Conservation (phyloP, 306 rosid species). For the Sesbania bispinosa region DNA sequence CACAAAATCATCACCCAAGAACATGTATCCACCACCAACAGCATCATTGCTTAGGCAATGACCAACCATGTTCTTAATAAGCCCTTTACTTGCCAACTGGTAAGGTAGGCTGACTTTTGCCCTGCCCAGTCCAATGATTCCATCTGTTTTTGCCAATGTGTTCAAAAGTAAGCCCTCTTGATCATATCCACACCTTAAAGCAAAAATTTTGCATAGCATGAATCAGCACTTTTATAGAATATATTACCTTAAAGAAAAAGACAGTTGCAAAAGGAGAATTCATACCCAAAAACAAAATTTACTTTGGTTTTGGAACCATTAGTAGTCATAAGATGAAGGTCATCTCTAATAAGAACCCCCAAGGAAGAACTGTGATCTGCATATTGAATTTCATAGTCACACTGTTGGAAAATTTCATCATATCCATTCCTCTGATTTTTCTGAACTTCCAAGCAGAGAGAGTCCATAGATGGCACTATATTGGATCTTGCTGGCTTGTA, state of each 20-base stretch:
- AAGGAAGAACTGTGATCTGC: constrained; percentile 80
- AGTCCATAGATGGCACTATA: constrained; percentile 43
- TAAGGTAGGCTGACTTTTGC: constrained; percentile 67
- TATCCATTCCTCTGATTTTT: constrained; percentile 40
- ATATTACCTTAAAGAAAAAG: not conserved
- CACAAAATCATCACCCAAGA: constrained; percentile 73
- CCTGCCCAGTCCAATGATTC: constrained; percentile 71
- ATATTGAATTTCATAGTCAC: constrained; percentile 82
- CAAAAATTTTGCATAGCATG: not conserved
- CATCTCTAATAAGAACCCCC: constrained; percentile 75
- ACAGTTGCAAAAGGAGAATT: not conserved
- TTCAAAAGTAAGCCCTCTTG: constrained; percentile 68
- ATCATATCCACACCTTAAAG: constrained; percentile 82
- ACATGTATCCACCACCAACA: constrained; percentile 73
- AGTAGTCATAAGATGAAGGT: constrained; percentile 44
- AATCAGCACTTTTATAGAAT: constrained; percentile 27
- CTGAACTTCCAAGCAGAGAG: constrained; percentile 59
- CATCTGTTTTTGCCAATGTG: constrained; percentile 66
- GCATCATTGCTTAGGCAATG: constrained; percentile 60
- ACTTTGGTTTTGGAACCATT: constrained; percentile 61
- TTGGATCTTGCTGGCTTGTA: constrained; percentile 66
- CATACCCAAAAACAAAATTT: constrained; percentile 69
- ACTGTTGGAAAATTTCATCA: constrained; percentile 52
- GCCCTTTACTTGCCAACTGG: constrained; percentile 68
- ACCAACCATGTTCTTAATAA: constrained; percentile 70